These are phyloP conservation scores for Pythium monospermum DNA, from an alignment of 352 stramenopile genomes.

Conservation along the genomic window DNA sequence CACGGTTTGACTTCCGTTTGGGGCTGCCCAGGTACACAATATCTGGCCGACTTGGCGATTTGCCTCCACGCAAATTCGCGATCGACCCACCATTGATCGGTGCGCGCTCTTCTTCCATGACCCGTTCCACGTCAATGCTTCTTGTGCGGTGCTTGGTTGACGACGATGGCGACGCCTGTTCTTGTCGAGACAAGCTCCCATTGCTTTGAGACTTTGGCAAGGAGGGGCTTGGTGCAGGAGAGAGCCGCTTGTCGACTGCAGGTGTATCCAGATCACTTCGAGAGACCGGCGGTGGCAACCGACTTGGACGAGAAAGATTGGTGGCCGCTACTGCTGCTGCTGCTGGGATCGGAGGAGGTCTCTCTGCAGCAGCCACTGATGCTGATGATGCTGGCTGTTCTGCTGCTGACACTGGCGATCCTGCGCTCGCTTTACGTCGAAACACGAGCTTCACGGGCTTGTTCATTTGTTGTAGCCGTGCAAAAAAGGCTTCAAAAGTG, in stretches of 20 bases:
- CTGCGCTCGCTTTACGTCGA: slow-evolving; percentile 20
- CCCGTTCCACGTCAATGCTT: slow-evolving; percentile 9
- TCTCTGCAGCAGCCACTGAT: neutral
- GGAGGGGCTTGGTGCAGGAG: neutral
- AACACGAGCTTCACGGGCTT: slow-evolving; percentile 81
- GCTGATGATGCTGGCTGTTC: neutral
- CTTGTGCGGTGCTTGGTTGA: slow-evolving; percentile 10
- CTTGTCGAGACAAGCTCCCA: slow-evolving; percentile 4
- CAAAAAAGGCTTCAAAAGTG: slow-evolving; percentile 81
- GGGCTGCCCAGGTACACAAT: slow-evolving; percentile 19
- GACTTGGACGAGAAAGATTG: too few relatives aligned
- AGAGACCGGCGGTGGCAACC: too few relatives aligned
- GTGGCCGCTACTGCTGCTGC: too few relatives aligned
- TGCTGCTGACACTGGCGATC: slow-evolving; percentile 11
- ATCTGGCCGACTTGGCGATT: slow-evolving; percentile 7
- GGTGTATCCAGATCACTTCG: too few relatives aligned
- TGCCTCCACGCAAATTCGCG: slow-evolving; percentile 1
- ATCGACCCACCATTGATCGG: neutral
- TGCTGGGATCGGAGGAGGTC: too few relatives aligned
- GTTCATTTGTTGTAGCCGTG: slow-evolving; percentile 75
- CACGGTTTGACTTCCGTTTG: slow-evolving; percentile 8
- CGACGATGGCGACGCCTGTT: slow-evolving; percentile 8
- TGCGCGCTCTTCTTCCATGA: slow-evolving; percentile 13
- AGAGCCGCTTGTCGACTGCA: too few relatives aligned
- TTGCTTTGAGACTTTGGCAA: neutral